Evolutionary conservation across 768 basidiomycete species (phyloP), one percentile per base, ranked within the genome.

Genomic region (Steccherinum ochraceum): DNA sequence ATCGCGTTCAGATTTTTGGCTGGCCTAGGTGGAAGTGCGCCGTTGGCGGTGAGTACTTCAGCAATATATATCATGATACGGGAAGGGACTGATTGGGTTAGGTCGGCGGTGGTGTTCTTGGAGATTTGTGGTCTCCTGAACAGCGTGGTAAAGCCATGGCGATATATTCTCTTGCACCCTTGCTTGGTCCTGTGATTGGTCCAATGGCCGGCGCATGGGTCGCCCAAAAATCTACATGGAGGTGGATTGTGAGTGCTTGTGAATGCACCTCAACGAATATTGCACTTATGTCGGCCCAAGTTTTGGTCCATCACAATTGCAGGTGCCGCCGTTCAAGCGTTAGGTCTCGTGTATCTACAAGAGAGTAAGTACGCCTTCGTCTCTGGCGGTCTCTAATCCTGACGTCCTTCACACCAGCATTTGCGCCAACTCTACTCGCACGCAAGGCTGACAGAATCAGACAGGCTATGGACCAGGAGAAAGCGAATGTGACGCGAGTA

Each of bases 241-340:
- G 82, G 62, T 87, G 84, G 84, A 82, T 84, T 24, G n/a, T n/a
- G n/a, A n/a, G n/a, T n/a, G 30, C 30, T 35, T 35, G 7, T 41
- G 43, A 55, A 81, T n/a, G n/a, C n/a, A n/a, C n/a, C n/a, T n/a
- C n/a, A n/a, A n/a, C n/a, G n/a, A n/a, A n/a, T n/a, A n/a, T n/a
- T n/a, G n/a, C n/a, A n/a, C n/a, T n/a, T n/a, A n/a, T n/a, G n/a
- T n/a, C n/a, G n/a, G n/a, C n/a, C n/a, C n/a, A n/a, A n/a, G n/a
- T 89, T 87, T 62, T 85, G 84, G 79, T 76, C 83, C 0, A 82
- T 81, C 3, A 78, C 71, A 23, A 82, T 84, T 26, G 70, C 76
- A 0, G 80, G 78, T 52, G 80, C 69, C 0, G 53, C 62, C 24
- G 62, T 89, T 26, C 86, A 86, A 57, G 43, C 74, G 0, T 54